A percentile compares a stretch with the other conserved stretches of the same genome.
These are phyloP conservation scores for Coniella vitis DNA, from an alignment of 2,329 filamentous ascomycete species.

Conservation along the genomic window DNA sequence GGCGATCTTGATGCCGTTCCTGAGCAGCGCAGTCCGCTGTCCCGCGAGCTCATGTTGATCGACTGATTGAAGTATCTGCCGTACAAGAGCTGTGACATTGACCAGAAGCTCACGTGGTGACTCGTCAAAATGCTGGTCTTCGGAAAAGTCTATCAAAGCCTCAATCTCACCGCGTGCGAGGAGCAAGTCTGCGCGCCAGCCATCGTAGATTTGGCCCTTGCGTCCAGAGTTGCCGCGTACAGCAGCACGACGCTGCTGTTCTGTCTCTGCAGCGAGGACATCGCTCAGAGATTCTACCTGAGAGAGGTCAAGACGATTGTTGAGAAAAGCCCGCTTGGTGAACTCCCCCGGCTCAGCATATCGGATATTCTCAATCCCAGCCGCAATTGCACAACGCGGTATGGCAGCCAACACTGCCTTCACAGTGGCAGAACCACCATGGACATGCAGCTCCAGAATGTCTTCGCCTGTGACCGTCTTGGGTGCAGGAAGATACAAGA, in stretches of 20 bases:
- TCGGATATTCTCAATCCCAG: slow-evolving; percentile 45
- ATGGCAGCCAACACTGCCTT: slow-evolving; percentile 80
- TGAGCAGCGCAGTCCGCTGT: slow-evolving; percentile 73
- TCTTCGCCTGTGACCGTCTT: slow-evolving; percentile 88
- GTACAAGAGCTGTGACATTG: slow-evolving; percentile 62
- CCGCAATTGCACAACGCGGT: slow-evolving; percentile 28
- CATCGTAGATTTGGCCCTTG: slow-evolving; percentile 70
- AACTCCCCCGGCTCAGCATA: slow-evolving; percentile 96
- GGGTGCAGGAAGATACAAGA: slow-evolving; percentile 77
- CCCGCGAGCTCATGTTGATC: slow-evolving; percentile 67
- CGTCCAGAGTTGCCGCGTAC: slow-evolving; percentile 68
- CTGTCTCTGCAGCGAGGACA: slow-evolving; percentile 65
- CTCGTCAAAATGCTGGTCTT: slow-evolving; percentile 96
- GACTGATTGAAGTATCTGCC: slow-evolving; percentile 55
- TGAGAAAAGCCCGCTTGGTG: slow-evolving; percentile 84
- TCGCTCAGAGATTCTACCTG: slow-evolving; percentile 68
- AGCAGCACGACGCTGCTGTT: slow-evolving; percentile 84
- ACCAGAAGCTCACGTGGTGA: slow-evolving; percentile 63
- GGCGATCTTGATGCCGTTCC: slow-evolving; percentile 79
- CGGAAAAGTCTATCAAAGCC: slow-evolving; percentile 92
- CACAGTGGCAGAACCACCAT: slow-evolving; percentile 83
- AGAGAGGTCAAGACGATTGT: slow-evolving; percentile 75
- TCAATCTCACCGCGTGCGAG: slow-evolving; percentile 85
- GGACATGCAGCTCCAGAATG: slow-evolving; percentile 87
- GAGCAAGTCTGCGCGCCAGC: slow-evolving; percentile 71